Evolutionary conservation across 495 filamentous ascomycete genomes (phyloP), one percentile per base, ranked within the genome.

Genomic region (Penicillium simplicissimum): DNA sequence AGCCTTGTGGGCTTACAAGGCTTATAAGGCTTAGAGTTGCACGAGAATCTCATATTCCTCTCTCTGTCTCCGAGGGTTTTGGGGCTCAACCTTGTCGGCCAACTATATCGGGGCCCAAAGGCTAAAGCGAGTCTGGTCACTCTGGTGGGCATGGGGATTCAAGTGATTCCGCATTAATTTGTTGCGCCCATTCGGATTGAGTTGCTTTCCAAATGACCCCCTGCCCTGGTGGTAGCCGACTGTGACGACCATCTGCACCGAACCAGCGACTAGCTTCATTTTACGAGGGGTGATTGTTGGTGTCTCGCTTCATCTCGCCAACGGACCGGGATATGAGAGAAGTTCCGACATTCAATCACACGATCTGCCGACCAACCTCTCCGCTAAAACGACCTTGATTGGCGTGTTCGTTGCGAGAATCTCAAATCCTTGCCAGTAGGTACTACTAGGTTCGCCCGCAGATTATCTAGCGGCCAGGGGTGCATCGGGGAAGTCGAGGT

Each of bases 351-450:
- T 23, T 58, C 42, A 57, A 57, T 37, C 52, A 65, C 59, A 61
- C 59, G 53, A 59, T 60, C 62, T 21, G 40, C 58, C 60, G 43
- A 58, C 55, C 43, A 56, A 65, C 37, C 28, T 15, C 23, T 37
- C 42, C 10, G 48, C 37, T 1, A 55, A 40, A 15, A 17, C 37
- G 17, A 67, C 63, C 61, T 4, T 49, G 33, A 66, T 68, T 65
- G 60, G 68, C 17, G 35, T 49, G 38, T 33, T 59, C 35, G 48
- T 36, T 33, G 51, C 57, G 37, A 60, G 42, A 17, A 37, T 23
- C 38, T 23, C 25, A 33, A 47, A 60, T 59, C 47, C 57, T 67
- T 57, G 63, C 60, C 60, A 72, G 69, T 72, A 66, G 34, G 62
- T 57, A 61, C 60, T 58, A 72, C 67, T 72, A 66, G 34, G 62